These are phyloP conservation scores for Diaporthe caulivora DNA, from an alignment of 2,329 filamentous ascomycete genomes.

Conservation along the genomic window DNA sequence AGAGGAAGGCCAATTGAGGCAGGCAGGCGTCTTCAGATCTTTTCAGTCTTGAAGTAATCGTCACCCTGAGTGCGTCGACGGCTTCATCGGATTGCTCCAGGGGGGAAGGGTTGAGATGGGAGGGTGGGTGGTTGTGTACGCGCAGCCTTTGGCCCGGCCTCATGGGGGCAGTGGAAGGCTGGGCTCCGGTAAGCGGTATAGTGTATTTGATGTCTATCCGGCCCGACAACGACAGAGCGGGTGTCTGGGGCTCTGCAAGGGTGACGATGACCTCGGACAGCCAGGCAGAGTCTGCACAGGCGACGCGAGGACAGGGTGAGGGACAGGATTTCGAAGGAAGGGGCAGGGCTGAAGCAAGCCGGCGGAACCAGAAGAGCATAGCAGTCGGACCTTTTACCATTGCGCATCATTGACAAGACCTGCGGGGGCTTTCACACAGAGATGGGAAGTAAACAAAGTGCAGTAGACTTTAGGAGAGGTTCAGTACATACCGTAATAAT, in stretches of 20 bases:
- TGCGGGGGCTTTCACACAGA: slow-evolving; percentile 18
- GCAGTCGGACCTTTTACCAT: slow-evolving; percentile 64
- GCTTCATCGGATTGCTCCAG: slow-evolving; percentile 54
- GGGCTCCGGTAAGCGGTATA: slow-evolving; percentile 66
- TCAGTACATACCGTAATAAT: slow-evolving; percentile 3
- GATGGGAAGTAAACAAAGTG: neutral
- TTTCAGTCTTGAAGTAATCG: slow-evolving; percentile 74
- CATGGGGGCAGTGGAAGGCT: slow-evolving; percentile 57
- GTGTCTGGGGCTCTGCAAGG: slow-evolving; percentile 40
- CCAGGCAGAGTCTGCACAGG: slow-evolving; percentile 31
- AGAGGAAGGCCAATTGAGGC: neutral
- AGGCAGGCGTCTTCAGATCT: slow-evolving; percentile 75
- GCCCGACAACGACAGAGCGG: slow-evolving; percentile 38
- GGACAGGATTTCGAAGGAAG: slow-evolving; percentile 41
- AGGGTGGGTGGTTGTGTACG: slow-evolving; percentile 56
- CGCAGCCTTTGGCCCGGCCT: slow-evolving; percentile 71
- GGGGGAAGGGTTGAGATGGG: neutral
- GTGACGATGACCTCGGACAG: slow-evolving; percentile 25
- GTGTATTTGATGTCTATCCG: slow-evolving; percentile 40
- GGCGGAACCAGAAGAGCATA: slow-evolving; percentile 53
- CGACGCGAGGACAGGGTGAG: slow-evolving; percentile 30
- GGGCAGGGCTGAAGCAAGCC: slow-evolving; percentile 42
- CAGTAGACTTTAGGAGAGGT: slow-evolving; percentile 18
- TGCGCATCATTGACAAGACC: slow-evolving; percentile 57
- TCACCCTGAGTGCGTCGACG: slow-evolving; percentile 64